Conservation (phyloP, 2,329 filamentous ascomycete species). For the Fusarium haematococcum region DNA sequence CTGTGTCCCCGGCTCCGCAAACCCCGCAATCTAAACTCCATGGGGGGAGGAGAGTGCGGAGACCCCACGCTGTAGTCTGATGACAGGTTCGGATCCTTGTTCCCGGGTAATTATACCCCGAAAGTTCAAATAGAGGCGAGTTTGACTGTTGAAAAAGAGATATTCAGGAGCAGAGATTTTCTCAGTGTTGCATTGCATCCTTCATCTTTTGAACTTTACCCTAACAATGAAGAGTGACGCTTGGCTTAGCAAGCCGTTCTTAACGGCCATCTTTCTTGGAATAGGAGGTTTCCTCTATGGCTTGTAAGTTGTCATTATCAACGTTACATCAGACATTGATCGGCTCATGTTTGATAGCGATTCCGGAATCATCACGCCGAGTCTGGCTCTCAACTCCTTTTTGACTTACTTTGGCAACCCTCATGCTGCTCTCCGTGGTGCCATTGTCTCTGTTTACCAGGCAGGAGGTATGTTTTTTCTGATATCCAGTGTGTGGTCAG, state of each 20-base stretch:
- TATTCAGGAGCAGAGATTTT: background rate
- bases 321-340: background rate
- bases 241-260: conserved; percentile 53
- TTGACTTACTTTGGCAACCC: conserved; percentile 51
- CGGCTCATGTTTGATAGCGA: conserved; percentile 41
- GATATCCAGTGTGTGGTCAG: rapidly evolving
- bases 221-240: conserved; percentile 42
- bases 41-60: conserved; percentile 20
- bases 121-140: conserved; percentile 19
- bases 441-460: conserved; percentile 56
- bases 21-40: conserved; percentile 37
- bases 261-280: conserved; percentile 54
- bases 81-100: conserved; percentile 6
- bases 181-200: background rate
- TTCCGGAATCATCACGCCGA: conserved; percentile 57
- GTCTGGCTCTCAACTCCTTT: conserved; percentile 52
- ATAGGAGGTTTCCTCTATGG: conserved; percentile 57
- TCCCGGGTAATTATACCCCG: conserved; percentile 31
- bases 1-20: background rate
- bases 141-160: background rate
- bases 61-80: conserved; percentile 11
- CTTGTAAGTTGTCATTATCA: conserved; percentile 42
- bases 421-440: conserved; percentile 50
- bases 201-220: background rate
- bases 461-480: conserved; percentile 47